Evolutionary conservation across 2,329 filamentous ascomycete species (phyloP), one percentile per base, ranked within the genome.

Genomic region (Epichloe typhina): DNA sequence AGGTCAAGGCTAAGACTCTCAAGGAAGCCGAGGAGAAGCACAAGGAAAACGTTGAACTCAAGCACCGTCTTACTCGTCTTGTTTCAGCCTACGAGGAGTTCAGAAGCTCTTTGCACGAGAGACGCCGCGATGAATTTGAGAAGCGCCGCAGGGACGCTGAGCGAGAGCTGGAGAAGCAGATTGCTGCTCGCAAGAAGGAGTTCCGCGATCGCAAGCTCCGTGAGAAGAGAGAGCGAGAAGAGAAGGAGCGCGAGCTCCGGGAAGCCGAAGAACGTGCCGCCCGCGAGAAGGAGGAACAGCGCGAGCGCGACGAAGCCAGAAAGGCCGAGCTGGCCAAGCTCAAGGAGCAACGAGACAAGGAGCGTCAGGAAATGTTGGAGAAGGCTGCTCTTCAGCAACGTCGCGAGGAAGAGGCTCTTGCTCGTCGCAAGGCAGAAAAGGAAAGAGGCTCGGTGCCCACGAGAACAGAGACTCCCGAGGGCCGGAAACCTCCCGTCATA

Each of bases 111-210:
- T 81, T 98, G 50, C 86, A 87, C 55, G 84, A 93, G 68, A 84
- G 88, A 64, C 87, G 91, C 60, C 88, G 88, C 64, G 86, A 95
- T 60, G 89, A 97, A 69, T 98, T 97, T 59, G 93, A 97, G 77
- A 91, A 86, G 74, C 86, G 90, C 57, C 87, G 87, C 64, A 89
- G 86, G 67, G 84, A 88, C 62, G 93, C 93, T 35, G 89, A 97
- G 75, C 83, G 85, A 57, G 93, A 98, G 66, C 79, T 97, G 52
- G 87, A 97, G 74, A 86, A 85, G 69, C 88, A 94, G 73, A 95
- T 96, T 69, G 80, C 84, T 39, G 79, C 82, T 57, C 87, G 93
- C 62, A 83, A 89, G 71, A 91, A 88, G 77, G 89, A 96, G 67
- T 82, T 86, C 62, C 84, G 86, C 60, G 91, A 96, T 64, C 81